A percentile compares a stretch with the other conserved stretches of the same genome.
Conservation (phyloP, 192 early-diverging fungal genomes). For the Lobosporangium transversale region DNA sequence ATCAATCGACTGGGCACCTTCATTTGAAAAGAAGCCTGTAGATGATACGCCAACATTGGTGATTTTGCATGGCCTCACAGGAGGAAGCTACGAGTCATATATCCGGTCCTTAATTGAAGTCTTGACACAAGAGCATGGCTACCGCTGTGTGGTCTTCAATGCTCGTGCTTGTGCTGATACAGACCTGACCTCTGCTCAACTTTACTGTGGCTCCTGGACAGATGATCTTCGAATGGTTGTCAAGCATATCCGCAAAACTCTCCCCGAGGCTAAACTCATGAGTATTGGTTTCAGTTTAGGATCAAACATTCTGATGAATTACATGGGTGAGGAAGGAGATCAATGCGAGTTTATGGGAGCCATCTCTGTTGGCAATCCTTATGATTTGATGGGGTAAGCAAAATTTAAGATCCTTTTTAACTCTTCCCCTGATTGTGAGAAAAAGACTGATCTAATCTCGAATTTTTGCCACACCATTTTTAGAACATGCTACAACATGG, state of each 20-base stretch:
- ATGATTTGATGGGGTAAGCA: conserved; percentile 76
- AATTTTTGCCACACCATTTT: not conserved
- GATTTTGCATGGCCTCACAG: conserved; percentile 90
- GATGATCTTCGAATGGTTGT: conserved; percentile 77
- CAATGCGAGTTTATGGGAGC: conserved; percentile 78
- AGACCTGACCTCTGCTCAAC: conserved; percentile 75
- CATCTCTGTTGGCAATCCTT: conserved; percentile 89
- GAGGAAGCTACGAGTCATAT: conserved; percentile 92
- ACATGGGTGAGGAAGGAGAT: conserved; percentile 84
- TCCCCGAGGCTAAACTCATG: conserved; percentile 74
- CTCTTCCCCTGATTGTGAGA: not conserved
- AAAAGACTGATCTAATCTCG: too few relatives aligned
- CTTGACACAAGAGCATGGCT: conserved; percentile 70
- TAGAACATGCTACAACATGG: conserved; percentile 45
- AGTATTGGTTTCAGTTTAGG: conserved; percentile 93
- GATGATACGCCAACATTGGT: conserved; percentile 81
- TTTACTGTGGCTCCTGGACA: conserved; percentile 87
- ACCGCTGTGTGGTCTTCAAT: conserved; percentile 88
- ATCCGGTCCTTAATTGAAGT: conserved; percentile 76
- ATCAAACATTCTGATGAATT: conserved; percentile 91
- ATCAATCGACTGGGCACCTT: conserved; percentile 88
- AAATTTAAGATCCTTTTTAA: not conserved
- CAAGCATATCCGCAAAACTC: conserved; percentile 60
- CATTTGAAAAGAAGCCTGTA: conserved; percentile 59
- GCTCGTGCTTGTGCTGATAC: conserved; percentile 89